Percentiles rank a stretch among this genome's conserved stretches.
These are phyloP conservation scores for Sinapis alba DNA, from an alignment of 441 rosid genomes.

Conservation along the genomic window DNA sequence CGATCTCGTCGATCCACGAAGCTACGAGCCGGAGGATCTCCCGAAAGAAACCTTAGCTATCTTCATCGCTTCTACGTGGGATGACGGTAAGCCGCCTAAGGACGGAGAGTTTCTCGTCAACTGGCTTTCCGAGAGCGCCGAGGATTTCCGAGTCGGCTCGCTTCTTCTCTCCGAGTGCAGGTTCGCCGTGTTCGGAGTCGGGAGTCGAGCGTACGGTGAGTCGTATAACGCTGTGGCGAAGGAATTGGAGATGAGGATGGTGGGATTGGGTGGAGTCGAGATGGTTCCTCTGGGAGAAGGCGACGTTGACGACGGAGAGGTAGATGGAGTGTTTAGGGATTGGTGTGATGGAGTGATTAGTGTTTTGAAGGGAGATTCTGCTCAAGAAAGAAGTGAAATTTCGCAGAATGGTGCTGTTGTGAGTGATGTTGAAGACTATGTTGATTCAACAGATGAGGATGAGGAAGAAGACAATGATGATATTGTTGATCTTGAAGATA, in stretches of 20 bases:
- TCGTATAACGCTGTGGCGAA: constrained; percentile 67
- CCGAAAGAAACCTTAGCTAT: constrained; percentile 61
- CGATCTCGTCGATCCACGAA: constrained; percentile 70
- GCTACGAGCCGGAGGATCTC: constrained; percentile 91
- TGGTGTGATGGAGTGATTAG: constrained; percentile 64
- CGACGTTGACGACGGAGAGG: constrained; percentile 68
- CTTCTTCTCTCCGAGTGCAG: constrained; percentile 63
- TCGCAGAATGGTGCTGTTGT: constrained; percentile 42
- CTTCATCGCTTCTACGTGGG: constrained; percentile 86
- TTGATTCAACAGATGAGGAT: constrained; percentile 44
- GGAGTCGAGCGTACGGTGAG: constrained; percentile 72
- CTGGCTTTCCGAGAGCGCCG: constrained; percentile 84
- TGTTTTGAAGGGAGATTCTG: constrained; percentile 54
- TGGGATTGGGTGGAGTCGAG: constrained; percentile 72
- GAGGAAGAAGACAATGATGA: constrained; percentile 32
- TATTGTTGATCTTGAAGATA: constrained; percentile 88
- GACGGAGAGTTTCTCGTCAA: constrained; percentile 61
- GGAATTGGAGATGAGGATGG: background rate
- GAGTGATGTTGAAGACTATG: constrained; percentile 48
- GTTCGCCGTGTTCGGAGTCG: constrained; percentile 82
- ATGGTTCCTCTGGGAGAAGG: constrained; percentile 65
- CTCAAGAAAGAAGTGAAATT: constrained; percentile 30
- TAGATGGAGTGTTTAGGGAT: constrained; percentile 57
- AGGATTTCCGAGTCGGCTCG: constrained; percentile 85
- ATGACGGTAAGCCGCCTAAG: constrained; percentile 72